phyloP scores from a whole-genome alignment of 306 rosid species.

The Biancaea sappan region DNA sequence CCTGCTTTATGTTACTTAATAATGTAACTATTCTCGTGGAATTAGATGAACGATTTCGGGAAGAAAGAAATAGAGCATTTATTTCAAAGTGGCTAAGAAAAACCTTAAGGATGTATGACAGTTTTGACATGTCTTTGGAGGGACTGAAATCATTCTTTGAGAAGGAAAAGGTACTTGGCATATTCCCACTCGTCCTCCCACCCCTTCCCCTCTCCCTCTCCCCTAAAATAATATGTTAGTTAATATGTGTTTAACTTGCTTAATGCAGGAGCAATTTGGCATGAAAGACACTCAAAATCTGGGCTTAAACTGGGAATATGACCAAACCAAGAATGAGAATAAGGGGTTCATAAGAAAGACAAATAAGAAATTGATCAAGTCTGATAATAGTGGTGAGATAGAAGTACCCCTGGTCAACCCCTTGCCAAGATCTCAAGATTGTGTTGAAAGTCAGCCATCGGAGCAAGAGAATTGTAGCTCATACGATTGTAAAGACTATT shows the following conservation, averaged over 20 bases:
- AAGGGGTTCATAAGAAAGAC: slow-evolving; percentile 41
- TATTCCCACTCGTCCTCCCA: not conserved
- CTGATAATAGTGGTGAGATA: slow-evolving; percentile 38
- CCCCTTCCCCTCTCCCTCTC: not conserved
- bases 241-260: slow-evolving; percentile 33
- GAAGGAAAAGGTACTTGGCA: slow-evolving; percentile 58
- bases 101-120: slow-evolving; percentile 58
- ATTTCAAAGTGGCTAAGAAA: slow-evolving; percentile 95
- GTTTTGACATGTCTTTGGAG: slow-evolving; percentile 55
- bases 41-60: slow-evolving; percentile 87
- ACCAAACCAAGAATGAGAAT: slow-evolving; percentile 36
- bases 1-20: not conserved
- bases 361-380: slow-evolving; percentile 45
- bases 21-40: slow-evolving; percentile 35
- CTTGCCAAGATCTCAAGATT: slow-evolving; percentile 44
- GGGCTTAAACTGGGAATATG: slow-evolving; percentile 34
- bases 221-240: slow-evolving; percentile 5
- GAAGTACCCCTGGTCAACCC: slow-evolving; percentile 39
- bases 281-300: slow-evolving; percentile 39
- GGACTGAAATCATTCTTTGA: slow-evolving; percentile 74
- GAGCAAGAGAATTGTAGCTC: slow-evolving; percentile 37
- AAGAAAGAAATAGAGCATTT: slow-evolving; percentile 70
- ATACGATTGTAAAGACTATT: slow-evolving; percentile 38
- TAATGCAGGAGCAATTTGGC: slow-evolving; percentile 63
- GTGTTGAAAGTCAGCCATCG: slow-evolving; percentile 39